A percentile compares a stretch with the other conserved stretches of the same genome.
phyloP scores from a whole-genome alignment of 1,139 yeast genomes.

The Magnusiomyces tetraspermus region DNA sequence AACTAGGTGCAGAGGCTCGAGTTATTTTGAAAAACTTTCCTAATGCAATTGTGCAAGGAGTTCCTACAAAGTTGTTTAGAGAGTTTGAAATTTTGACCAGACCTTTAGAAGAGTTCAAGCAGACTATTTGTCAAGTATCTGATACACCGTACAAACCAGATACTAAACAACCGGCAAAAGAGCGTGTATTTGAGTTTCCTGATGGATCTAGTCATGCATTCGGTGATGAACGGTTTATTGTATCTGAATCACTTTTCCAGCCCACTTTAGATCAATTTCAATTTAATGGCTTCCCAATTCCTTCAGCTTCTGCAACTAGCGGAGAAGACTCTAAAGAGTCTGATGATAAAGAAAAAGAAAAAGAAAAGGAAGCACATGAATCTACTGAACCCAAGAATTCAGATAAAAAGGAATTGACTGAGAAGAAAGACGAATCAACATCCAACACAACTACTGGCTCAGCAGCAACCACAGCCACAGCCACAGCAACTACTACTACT shows the following conservation, averaged over 20 bases:
- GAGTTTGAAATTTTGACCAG: constrained; percentile 24
- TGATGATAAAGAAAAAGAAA: constrained; percentile 23
- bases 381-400: constrained; percentile 11
- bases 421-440: constrained; percentile 16
- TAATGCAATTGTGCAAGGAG: constrained; percentile 26
- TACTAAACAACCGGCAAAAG: constrained; percentile 10
- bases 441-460: constrained; percentile 8
- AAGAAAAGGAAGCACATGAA: constrained; percentile 7
- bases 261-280: constrained; percentile 17
- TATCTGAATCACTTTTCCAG: constrained; percentile 69
- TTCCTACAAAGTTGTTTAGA: constrained; percentile 25
- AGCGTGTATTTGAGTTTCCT: constrained; percentile 70
- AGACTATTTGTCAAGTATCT: constrained; percentile 41
- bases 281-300: constrained; percentile 3
- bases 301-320: constrained; percentile 27
- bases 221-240: constrained; percentile 48
- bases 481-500: not conserved
- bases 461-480: not conserved
- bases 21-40: constrained; percentile 29
- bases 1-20: constrained; percentile 24
- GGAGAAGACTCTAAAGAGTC: constrained; percentile 32
- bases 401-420: constrained; percentile 13
- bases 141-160: constrained; percentile 34
- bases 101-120: constrained; percentile 53
- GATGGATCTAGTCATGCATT: constrained; percentile 50